Conservation (phyloP, 1,139 yeast genomes). For the Trichomonascaceae sp. region DNA sequence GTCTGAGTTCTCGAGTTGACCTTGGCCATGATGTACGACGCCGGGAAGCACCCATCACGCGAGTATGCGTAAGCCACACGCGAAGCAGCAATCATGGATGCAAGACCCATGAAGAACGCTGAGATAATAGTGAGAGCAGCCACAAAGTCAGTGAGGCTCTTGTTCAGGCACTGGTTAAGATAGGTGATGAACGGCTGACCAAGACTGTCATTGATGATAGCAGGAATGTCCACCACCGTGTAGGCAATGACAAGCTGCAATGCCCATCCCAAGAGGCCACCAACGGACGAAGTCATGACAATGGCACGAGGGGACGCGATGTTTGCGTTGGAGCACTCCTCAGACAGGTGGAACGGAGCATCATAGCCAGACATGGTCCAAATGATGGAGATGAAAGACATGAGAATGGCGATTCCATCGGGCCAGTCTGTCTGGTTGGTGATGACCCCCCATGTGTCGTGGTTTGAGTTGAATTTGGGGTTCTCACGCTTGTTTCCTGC, state of each 20-base stretch:
- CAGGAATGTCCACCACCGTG: constrained; percentile 41
- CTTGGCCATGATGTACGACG: constrained; percentile 38
- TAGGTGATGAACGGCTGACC: constrained; percentile 59
- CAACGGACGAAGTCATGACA: constrained; percentile 47
- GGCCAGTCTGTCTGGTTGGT: constrained; percentile 58
- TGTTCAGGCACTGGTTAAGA: constrained; percentile 38
- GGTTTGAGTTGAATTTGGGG: constrained; percentile 40
- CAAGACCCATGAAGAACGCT: constrained; percentile 54
- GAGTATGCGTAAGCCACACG: constrained; percentile 59
- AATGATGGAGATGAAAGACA: constrained; percentile 51
- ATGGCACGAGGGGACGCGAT: constrained; percentile 56
- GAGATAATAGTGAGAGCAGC: constrained; percentile 48
- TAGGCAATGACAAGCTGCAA: constrained; percentile 56
- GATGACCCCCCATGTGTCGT: constrained; percentile 41
- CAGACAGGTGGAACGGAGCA: constrained; percentile 61
- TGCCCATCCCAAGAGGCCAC: constrained; percentile 50
- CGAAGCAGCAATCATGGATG: constrained; percentile 60
- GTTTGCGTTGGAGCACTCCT: constrained; percentile 57
- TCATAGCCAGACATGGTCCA: constrained; percentile 75
- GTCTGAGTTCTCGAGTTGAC: constrained; percentile 47
- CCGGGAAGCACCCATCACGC: constrained; percentile 59
- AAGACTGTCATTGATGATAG: constrained; percentile 39
- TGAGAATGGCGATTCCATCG: constrained; percentile 45
- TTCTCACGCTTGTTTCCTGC: constrained; percentile 31
- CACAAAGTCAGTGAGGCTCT: constrained; percentile 37